These are phyloP conservation scores for Neurospora sp. DNA, from an alignment of 2,329 filamentous ascomycete genomes.

Conservation along the genomic window DNA sequence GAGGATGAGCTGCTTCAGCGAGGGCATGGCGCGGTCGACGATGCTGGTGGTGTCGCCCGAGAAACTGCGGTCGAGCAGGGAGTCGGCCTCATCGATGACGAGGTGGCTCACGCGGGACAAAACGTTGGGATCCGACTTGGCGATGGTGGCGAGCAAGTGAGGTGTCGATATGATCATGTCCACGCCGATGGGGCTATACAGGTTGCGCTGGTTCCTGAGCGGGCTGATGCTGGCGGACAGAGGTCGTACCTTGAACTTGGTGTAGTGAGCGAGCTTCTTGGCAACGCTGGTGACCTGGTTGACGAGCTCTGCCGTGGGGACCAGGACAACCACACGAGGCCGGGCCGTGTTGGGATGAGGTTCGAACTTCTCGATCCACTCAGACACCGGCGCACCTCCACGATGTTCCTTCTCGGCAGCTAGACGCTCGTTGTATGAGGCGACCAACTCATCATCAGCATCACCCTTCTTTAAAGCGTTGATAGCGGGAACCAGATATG, in stretches of 20 bases:
- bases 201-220: slow-evolving; percentile 70
- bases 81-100: slow-evolving; percentile 92
- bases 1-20: slow-evolving; percentile 75
- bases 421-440: slow-evolving; percentile 45
- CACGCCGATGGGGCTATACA: slow-evolving; percentile 73
- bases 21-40: slow-evolving; percentile 71
- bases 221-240: slow-evolving; percentile 71
- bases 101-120: slow-evolving; percentile 85
- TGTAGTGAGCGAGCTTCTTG: slow-evolving; percentile 72
- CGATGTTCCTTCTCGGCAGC: slow-evolving; percentile 49
- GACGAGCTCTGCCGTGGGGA: slow-evolving; percentile 88
- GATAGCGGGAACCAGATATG: slow-evolving; percentile 78
- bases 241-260: slow-evolving; percentile 78
- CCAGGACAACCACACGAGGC: slow-evolving; percentile 74
- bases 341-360: slow-evolving; percentile 66
- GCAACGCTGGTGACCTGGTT: slow-evolving; percentile 73
- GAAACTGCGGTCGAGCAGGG: slow-evolving; percentile 89
- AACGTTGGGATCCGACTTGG: slow-evolving; percentile 81
- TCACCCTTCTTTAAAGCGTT: slow-evolving; percentile 78
- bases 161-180: slow-evolving; percentile 84
- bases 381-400: slow-evolving; percentile 29
- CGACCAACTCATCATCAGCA: slow-evolving; percentile 45
- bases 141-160: slow-evolving; percentile 80
- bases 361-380: slow-evolving; percentile 54
- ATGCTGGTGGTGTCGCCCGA: slow-evolving; percentile 72